phyloP scores from a whole-genome alignment of 306 rosid genomes.

The Malus sylvestris region DNA sequence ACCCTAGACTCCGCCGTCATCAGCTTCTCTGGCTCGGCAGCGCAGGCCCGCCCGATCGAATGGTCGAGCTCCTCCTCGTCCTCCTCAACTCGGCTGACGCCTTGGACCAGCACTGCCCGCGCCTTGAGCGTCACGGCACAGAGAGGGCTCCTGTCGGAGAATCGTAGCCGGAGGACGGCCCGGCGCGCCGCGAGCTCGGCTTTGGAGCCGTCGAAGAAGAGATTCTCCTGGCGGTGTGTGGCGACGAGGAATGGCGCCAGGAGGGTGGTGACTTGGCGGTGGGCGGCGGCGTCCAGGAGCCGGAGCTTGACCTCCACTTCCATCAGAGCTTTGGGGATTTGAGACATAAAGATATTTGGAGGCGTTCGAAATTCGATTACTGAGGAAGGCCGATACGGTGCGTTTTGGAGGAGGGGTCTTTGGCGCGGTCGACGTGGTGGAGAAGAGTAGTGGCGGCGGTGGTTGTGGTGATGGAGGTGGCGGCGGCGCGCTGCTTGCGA shows the following conservation, averaged over 20 bases:
- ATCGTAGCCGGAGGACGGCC: slow-evolving; percentile 70
- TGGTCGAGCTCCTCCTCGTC: slow-evolving; percentile 76
- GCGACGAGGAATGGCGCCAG: slow-evolving; percentile 48
- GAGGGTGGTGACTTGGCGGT: slow-evolving; percentile 35
- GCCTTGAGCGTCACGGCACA: slow-evolving; percentile 75
- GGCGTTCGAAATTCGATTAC: neutral
- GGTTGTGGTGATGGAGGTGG: neutral
- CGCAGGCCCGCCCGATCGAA: slow-evolving; percentile 47
- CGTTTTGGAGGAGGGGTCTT: slow-evolving; percentile 28
- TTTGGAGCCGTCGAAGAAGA: slow-evolving; percentile 73
- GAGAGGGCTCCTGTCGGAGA: slow-evolving; percentile 44
- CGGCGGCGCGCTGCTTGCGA: slow-evolving; percentile 47
- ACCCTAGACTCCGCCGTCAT: slow-evolving; percentile 56
- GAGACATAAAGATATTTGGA: neutral
- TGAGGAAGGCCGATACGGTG: slow-evolving; percentile 33
- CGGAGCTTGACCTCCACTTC: slow-evolving; percentile 70
- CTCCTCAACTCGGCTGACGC: slow-evolving; percentile 88
- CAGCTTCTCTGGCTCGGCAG: slow-evolving; percentile 52
- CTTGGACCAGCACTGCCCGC: slow-evolving; percentile 58
- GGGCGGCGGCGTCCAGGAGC: slow-evolving; percentile 42
- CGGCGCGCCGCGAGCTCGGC: slow-evolving; percentile 52
- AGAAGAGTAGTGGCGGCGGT: slow-evolving; percentile 41
- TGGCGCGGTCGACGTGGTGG: slow-evolving; percentile 51
- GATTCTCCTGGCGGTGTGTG: slow-evolving; percentile 70
- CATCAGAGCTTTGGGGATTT: slow-evolving; percentile 14